Evolutionary conservation across 345 rosid genomes (phyloP).

Genomic region (Populus davidiana): DNA sequence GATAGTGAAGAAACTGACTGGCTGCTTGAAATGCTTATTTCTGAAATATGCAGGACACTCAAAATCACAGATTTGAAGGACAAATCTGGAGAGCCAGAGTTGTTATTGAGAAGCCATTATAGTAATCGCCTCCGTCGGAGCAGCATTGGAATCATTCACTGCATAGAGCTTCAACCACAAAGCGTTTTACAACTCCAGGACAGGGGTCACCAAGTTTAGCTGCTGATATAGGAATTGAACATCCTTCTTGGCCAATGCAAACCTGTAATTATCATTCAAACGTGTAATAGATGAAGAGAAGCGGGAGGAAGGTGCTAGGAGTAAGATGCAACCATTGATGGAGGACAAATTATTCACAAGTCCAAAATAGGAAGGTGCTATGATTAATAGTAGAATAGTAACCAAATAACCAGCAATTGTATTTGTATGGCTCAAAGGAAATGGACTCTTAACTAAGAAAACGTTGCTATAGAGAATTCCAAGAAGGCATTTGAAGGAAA

Average conservation of each 20-base stretch:
- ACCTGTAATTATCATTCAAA: slow-evolving; percentile 36
- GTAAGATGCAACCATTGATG: neutral
- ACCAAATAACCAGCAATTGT: too few species aligned
- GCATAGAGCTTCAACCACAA: slow-evolving; percentile 53
- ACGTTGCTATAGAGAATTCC: neutral
- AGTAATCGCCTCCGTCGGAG: neutral
- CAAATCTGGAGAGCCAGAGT: neutral
- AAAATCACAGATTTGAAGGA: neutral
- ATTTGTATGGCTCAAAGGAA: too few species aligned
- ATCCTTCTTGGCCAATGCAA: slow-evolving; percentile 49
- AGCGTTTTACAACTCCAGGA: slow-evolving; percentile 40
- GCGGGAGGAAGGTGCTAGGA: neutral
- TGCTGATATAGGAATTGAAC: slow-evolving; percentile 41
- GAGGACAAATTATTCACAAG: too few species aligned
- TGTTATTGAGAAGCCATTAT: neutral
- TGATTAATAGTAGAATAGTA: too few species aligned
- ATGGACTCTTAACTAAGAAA: too few species aligned
- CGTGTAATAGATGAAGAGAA: neutral
- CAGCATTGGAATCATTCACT: slow-evolving; percentile 11
- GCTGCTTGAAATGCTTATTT: neutral
- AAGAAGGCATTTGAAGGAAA: neutral
- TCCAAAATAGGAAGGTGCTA: neutral
- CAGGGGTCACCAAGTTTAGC: slow-evolving; percentile 46
- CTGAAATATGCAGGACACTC: neutral
- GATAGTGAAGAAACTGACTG: neutral